These are phyloP conservation scores for Populus davidiana DNA, from an alignment of 345 rosid species.

Conservation along the genomic window DNA sequence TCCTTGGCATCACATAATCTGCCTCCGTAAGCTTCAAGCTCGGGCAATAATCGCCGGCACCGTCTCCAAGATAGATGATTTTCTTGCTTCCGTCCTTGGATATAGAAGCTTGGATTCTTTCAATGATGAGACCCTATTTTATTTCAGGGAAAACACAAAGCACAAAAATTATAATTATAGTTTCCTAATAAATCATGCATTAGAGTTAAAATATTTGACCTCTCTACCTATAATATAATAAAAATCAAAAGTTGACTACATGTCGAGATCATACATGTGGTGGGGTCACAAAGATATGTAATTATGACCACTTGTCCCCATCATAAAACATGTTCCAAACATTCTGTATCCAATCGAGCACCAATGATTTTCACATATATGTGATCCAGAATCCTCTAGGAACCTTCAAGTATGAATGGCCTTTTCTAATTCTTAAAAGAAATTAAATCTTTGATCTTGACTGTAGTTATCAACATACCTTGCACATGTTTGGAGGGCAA, in stretches of 20 bases:
- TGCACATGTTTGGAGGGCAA: constrained; percentile 97
- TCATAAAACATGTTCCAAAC: not conserved
- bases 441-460: not conserved
- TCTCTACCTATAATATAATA: no score
- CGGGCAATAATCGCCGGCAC: constrained; percentile 81
- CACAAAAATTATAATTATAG: not conserved
- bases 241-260: not conserved
- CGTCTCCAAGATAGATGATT: constrained; percentile 81
- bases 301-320: no score
- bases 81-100: constrained; percentile 45
- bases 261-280: not conserved
- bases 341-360: not conserved
- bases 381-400: no score
- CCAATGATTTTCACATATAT: no score
- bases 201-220: no score
- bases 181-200: no score
- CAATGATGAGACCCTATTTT: constrained; percentile 53
- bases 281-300: not conserved
- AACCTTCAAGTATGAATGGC: not conserved
- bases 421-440: no score
- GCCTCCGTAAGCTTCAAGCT: constrained; percentile 52
- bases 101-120: constrained; percentile 60
- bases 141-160: not conserved
- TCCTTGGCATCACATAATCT: constrained; percentile 81
- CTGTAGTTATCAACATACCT: constrained; percentile 37